Conservation (phyloP, 2,329 filamentous ascomycete species). For the Pyricularia grisea region DNA sequence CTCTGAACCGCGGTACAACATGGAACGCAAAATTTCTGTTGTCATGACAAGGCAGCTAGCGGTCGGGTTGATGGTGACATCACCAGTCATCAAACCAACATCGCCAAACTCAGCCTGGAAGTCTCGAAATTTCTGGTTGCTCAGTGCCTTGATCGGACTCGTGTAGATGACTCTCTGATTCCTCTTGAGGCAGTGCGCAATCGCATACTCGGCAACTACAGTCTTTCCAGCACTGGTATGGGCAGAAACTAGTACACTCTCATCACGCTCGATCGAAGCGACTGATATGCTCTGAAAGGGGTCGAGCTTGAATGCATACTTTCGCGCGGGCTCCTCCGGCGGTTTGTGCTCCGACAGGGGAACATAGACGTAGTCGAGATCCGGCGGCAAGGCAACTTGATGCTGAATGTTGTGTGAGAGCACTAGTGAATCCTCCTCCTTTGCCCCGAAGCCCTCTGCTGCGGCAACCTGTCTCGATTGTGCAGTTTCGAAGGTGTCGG, state of each 20-base stretch:
- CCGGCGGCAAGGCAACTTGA: slow-evolving; percentile 88
- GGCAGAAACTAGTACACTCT: slow-evolving; percentile 93
- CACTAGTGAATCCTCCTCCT: slow-evolving; percentile 60
- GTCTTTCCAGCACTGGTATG: slow-evolving; percentile 98
- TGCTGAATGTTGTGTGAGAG: slow-evolving; percentile 97
- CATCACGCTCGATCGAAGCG: slow-evolving; percentile 87
- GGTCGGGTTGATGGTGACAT: slow-evolving; percentile 98
- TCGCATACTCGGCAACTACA: slow-evolving; percentile 95
- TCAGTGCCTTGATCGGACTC: slow-evolving; percentile 96
- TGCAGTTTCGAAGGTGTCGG: slow-evolving; percentile 91
- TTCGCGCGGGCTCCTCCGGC: slow-evolving; percentile 76
- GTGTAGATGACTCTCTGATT: slow-evolving; percentile 99
- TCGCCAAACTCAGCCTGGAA: slow-evolving; percentile 94
- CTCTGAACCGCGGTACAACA: slow-evolving; percentile 96
- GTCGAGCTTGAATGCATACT: slow-evolving; percentile 85
- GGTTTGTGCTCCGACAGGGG: slow-evolving; percentile 92
- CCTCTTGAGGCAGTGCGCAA: slow-evolving; percentile 92
- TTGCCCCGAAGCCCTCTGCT: slow-evolving; percentile 53
- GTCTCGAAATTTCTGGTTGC: slow-evolving; percentile 97
- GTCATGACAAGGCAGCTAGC: slow-evolving; percentile 98
- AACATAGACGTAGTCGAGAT: slow-evolving; percentile 88
- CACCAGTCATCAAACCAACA: slow-evolving; percentile 95
- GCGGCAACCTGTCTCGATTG: slow-evolving; percentile 84
- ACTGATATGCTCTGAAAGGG: slow-evolving; percentile 96
- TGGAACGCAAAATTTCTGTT: slow-evolving; percentile 96